These are phyloP conservation scores for Komagataella mondaviorum DNA, from an alignment of 805 yeast species.

Conservation along the genomic window DNA sequence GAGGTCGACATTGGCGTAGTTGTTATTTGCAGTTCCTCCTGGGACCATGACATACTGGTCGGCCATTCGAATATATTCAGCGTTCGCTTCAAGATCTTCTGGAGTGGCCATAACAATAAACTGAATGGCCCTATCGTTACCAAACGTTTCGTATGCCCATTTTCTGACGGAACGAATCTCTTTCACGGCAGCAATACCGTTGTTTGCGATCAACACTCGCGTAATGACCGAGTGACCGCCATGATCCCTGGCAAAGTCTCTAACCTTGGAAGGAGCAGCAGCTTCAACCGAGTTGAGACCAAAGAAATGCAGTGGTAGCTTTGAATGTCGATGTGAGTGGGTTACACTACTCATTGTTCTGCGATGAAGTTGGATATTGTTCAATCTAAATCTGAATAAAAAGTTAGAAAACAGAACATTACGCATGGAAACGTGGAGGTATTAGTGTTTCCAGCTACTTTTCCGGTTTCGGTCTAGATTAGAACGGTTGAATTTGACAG, in stretches of 20 bases:
- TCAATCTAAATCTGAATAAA: background rate
- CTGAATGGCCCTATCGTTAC: constrained; percentile 84
- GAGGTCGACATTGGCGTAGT: constrained; percentile 94
- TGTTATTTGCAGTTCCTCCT: constrained; percentile 98
- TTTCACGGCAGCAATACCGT: constrained; percentile 98
- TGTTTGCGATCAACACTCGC: constrained; percentile 85
- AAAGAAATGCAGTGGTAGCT: constrained; percentile 59
- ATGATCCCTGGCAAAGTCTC: constrained; percentile 71
- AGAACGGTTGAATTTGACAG: background rate
- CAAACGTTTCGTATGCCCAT: constrained; percentile 99
- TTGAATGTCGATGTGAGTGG: constrained; percentile 8
- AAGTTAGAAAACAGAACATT: background rate
- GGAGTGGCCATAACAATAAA: constrained; percentile 99
- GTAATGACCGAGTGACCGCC: constrained; percentile 94
- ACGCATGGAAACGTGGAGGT: background rate
- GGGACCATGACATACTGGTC: constrained; percentile 98
- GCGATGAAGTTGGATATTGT: background rate
- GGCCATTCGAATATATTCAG: constrained; percentile 98
- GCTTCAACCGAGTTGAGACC: constrained; percentile 69
- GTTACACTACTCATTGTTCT: background rate
- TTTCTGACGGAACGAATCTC: constrained; percentile 95
- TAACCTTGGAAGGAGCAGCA: constrained; percentile 69
- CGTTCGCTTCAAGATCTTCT: constrained; percentile 94
- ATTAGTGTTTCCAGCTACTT: background rate
- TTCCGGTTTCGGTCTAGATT: background rate